Evolutionary conservation across 2,329 filamentous ascomycete species (phyloP).

Genomic region (Aureobasidium mangrovei): DNA sequence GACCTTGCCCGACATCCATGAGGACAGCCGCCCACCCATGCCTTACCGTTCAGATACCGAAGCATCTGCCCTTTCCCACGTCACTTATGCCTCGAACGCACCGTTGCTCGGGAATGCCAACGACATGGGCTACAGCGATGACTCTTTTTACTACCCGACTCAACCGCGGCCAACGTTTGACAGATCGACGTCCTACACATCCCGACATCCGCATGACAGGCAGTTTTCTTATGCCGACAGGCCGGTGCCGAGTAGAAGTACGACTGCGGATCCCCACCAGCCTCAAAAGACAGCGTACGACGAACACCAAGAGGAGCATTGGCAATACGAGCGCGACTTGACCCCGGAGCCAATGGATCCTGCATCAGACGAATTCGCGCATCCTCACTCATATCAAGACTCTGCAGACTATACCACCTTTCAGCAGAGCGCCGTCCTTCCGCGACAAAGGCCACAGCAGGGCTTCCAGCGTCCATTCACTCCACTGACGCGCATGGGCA

Average conservation of each 20-base stretch:
- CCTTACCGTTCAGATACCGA: conserved; percentile 41
- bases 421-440: background rate
- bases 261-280: conserved; percentile 10
- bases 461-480: conserved; percentile 15
- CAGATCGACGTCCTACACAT: conserved; percentile 13
- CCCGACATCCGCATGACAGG: background rate
- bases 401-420: background rate
- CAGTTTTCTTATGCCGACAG: background rate
- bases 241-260: conserved; percentile 3
- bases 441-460: conserved; percentile 1
- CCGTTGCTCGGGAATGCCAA: conserved; percentile 53
- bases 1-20: background rate
- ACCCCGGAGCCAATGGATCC: background rate
- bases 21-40: conserved; percentile 26
- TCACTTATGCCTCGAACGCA: conserved; percentile 56
- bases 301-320: background rate
- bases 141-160: background rate
- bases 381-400: background rate
- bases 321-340: background rate
- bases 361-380: background rate
- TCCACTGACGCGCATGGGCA: conserved; percentile 12
- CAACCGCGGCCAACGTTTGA: conserved; percentile 8
- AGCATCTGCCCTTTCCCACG: conserved; percentile 42
- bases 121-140: conserved; percentile 44
- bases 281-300: background rate